A percentile compares a stretch with the other conserved stretches of the same genome.
Evolutionary conservation across 441 rosid genomes (phyloP).

Genomic region (Gossypium laxum): DNA sequence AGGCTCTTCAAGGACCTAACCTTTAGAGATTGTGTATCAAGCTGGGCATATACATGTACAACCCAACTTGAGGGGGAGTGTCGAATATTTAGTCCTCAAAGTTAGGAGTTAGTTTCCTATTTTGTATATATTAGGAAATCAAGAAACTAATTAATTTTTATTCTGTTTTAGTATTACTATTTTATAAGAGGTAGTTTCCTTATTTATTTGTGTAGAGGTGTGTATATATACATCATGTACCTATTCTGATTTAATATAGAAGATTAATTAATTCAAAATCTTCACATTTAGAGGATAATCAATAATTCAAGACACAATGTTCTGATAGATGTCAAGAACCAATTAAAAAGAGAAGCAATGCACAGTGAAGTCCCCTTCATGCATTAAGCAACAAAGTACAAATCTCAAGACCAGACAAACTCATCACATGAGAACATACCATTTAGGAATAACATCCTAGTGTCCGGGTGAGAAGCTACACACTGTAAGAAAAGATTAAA

Average conservation of each 20-base stretch:
- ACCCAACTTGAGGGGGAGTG: background rate
- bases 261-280: background rate
- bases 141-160: background rate
- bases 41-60: background rate
- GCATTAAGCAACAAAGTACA: background rate
- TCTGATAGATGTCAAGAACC: background rate
- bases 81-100: background rate
- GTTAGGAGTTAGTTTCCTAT: background rate
- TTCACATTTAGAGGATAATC: background rate
- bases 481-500: slow-evolving; percentile 47
- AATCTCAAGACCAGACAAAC: slow-evolving; percentile 3
- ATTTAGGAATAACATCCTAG: slow-evolving; percentile 89
- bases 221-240: background rate
- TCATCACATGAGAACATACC: slow-evolving; percentile 43
- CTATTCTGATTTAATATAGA: background rate
- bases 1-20: background rate
- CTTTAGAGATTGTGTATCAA: background rate
- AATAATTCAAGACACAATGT: background rate
- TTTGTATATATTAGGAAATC: background rate
- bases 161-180: background rate
- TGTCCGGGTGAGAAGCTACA: slow-evolving; percentile 94
- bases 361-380: background rate
- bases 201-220: background rate
- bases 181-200: background rate
- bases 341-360: background rate